Base-by-base conservation (phyloP, 495 filamentous ascomycete genomes). In the Penicillium cinerascens region DNA sequence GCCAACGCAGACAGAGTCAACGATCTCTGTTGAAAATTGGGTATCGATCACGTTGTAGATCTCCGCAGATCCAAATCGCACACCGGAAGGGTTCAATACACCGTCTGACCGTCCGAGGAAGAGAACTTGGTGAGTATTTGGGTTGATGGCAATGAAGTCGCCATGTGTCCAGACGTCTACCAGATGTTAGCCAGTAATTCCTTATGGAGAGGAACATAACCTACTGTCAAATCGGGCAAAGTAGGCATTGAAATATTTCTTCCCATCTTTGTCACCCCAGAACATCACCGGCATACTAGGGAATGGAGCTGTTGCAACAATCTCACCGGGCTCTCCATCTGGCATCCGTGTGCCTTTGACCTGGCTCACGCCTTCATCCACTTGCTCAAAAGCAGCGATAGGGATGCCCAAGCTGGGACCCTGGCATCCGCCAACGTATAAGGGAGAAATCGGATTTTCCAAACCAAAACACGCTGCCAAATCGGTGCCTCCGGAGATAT, bases 401-500 rank as follows among this genome's bases (percentile, higher is more conserved):
- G 82, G 77, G 10, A 85, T 72, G 5, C 87, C 88, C 1, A 91
- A 76, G 4, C 69, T 74, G 4, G 78, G 75, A 1, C 84, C 84
- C 54, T 84, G 81, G 5, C 81, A 85, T 3, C 86, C 88, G 17
- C 87, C 88, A 6, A 83, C 77, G 54, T 88, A 86, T 15, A 92
- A 72, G 1, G 87, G 87, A 6, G 71, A 73, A 18, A 91, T 69
- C 0, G 84, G 85, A 55, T 89, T 89, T 52, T 82, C 79, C 38
- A 76, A 58, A 38, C 78, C 85, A 52, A 92, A 88, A 55, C 83
- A 87, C 3, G 81, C 87, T 22, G 85, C 83, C 42, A 91, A 72
- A 71, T 92, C 88, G 11, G 88, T 92, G 46, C 87, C 87, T 10
- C 88, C 88, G 2, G 85, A 84, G 38, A 91, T 85, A 64, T 91